Evolutionary conservation across 371 early-diverging fungal species (phyloP), one percentile per base, ranked within the genome.

Genomic region (Mucor sp.): DNA sequence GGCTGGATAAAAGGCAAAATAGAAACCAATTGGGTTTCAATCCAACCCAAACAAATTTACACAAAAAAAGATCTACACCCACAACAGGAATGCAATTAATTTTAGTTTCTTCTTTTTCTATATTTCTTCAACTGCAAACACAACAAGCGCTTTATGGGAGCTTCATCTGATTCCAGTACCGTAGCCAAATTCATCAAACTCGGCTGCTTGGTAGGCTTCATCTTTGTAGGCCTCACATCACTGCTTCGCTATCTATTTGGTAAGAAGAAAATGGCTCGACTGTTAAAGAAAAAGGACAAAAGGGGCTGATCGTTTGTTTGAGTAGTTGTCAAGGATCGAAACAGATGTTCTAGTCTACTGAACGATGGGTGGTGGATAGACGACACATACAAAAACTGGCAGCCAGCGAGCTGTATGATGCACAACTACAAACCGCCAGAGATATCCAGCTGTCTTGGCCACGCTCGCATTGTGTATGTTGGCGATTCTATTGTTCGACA

Each of bases 401-500:
- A 89, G 44, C 87, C 89, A 6, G 68, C 81, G 4, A 85, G 89
- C 0, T 90, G 91, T 63, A 87, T 88, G 83, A 73, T 84, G 62
- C 83, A 85, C 53, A 75, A 63, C 37, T 91, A 89, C 71, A 73
- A 71, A 28, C 15, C 68, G 2, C n/a, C 69, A 21, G 83, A 86
- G 11, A 63, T 87, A 19, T 43, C 58, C 0, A 56, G 62, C 4
- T 93, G 93, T 63, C 60, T 86, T 6, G 71, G 63, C n/a, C 75
- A 74, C n/a, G 70, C 83, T 0, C 77, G 77, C 9, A 71, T 85
- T 7, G 78, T 89, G 15, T 87, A 89, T 70, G 76, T 88, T 47
- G 93, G 93, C 30, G 92, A 93, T 71, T 91, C 91, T 1, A 79
- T 87, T 14, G 82, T 84, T 23, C 86, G 92, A 30, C 79, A 87